Conservation (phyloP, 1,139 yeast species). For the Yamadazyma friedrichii region DNA sequence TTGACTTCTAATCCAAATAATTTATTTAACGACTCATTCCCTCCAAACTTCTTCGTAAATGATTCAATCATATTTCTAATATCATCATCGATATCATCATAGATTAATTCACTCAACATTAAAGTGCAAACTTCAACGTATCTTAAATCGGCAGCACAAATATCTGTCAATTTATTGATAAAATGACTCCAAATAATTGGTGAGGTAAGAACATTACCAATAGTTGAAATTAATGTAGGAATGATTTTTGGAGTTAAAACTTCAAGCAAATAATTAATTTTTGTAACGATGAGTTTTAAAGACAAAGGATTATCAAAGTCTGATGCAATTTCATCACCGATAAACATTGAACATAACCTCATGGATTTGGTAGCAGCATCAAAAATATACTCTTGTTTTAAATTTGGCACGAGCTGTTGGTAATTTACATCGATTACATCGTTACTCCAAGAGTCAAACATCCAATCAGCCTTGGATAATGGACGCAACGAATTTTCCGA, state of each 20-base stretch:
- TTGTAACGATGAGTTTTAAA: not conserved
- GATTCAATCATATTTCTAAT: not conserved
- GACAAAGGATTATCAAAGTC: not conserved
- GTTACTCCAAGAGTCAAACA: slow-evolving; percentile 5
- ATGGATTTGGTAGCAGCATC: not conserved
- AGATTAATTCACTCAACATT: not conserved
- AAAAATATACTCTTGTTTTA: not conserved
- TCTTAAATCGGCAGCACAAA: not conserved
- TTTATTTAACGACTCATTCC: not conserved
- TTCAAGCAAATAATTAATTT: not conserved
- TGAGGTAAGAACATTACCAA: not conserved
- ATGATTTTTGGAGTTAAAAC: not conserved
- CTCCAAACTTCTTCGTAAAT: not conserved
- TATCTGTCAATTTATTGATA: not conserved
- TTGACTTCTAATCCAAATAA: not conserved
- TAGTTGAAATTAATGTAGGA: not conserved
- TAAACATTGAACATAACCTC: not conserved
- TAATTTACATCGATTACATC: not conserved
- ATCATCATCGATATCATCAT: not conserved
- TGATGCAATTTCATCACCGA: not conserved
- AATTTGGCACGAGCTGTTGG: not conserved
- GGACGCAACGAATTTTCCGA: slow-evolving; percentile 6
- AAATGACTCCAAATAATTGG: not conserved
- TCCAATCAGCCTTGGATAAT: slow-evolving; percentile 5
- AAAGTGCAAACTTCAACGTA: not conserved